Evolutionary conservation across 2,329 filamentous ascomycete genomes (phyloP).

Genomic region (Aspergillus sp.): DNA sequence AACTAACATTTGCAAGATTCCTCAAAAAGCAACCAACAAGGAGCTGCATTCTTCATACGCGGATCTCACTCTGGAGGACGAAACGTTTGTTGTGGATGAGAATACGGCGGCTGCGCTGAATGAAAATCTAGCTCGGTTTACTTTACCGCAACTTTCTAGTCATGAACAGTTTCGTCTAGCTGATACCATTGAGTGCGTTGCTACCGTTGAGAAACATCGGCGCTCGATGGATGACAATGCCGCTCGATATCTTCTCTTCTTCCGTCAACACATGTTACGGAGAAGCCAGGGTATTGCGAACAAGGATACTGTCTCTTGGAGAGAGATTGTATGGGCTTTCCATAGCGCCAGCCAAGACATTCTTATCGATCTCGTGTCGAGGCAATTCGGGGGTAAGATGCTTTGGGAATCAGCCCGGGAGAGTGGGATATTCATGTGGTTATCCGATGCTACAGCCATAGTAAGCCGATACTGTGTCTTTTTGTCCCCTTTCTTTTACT

Average conservation of each 20-base stretch:
- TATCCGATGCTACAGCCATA: slow-evolving; percentile 71
- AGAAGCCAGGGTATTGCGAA: slow-evolving; percentile 59
- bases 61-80: slow-evolving; percentile 50
- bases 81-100: slow-evolving; percentile 67
- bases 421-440: slow-evolving; percentile 93
- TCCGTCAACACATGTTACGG: slow-evolving; percentile 73
- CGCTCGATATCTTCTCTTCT: slow-evolving; percentile 82
- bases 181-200: slow-evolving; percentile 80
- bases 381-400: slow-evolving; percentile 75
- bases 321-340: slow-evolving; percentile 47
- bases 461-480: slow-evolving; percentile 51
- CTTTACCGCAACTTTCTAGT: slow-evolving; percentile 76
- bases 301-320: slow-evolving; percentile 60
- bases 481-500: slow-evolving; percentile 3
- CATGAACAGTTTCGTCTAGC: slow-evolving; percentile 83
- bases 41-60: slow-evolving; percentile 52
- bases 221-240: slow-evolving; percentile 89
- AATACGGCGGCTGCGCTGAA: slow-evolving; percentile 67
- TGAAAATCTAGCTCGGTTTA: slow-evolving; percentile 70
- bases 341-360: slow-evolving; percentile 68
- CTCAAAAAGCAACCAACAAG: slow-evolving; percentile 44
- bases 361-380: slow-evolving; percentile 75
- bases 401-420: slow-evolving; percentile 82
- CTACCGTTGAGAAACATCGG: slow-evolving; percentile 79
- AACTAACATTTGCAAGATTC: slow-evolving; percentile 27